Percentiles rank a stretch among this genome's conserved stretches.
Conservation (phyloP, 2,329 filamentous ascomycete genomes). For the Epichloe sp. region DNA sequence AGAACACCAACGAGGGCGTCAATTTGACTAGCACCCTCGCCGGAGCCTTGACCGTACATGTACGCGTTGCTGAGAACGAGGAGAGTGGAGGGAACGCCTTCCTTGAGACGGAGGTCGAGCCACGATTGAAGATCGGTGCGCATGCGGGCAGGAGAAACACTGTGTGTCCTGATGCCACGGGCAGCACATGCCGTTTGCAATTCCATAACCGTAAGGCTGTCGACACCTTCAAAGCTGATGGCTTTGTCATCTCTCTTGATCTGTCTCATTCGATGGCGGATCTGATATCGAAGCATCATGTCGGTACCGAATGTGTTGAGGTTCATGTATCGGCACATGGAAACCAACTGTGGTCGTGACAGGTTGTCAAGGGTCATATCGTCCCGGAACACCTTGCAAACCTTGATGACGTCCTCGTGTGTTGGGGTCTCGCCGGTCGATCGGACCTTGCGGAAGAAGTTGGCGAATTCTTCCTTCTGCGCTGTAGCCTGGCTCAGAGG, state of each 20-base stretch:
- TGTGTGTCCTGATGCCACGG: conserved; percentile 84
- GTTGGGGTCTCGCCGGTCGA: conserved; percentile 84
- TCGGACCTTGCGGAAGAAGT: conserved; percentile 94
- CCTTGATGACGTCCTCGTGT: conserved; percentile 86
- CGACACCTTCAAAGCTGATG: conserved; percentile 87
- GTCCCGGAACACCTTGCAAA: conserved; percentile 98
- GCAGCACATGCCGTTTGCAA: conserved; percentile 85
- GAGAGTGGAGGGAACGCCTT: conserved; percentile 91
- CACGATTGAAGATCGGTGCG: conserved; percentile 85
- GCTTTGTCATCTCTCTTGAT: conserved; percentile 97
- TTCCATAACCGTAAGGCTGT: conserved; percentile 83
- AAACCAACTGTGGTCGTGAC: conserved; percentile 87
- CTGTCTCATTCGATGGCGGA: conserved; percentile 95
- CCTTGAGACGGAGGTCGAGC: conserved; percentile 84
- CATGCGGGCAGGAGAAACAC: conserved; percentile 76
- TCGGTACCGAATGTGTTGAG: conserved; percentile 95
- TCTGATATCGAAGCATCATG: conserved; percentile 92
- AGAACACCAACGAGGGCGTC: conserved; percentile 86
- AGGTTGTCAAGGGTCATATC: conserved; percentile 95
- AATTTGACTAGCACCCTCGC: conserved; percentile 80
- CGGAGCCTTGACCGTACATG: conserved; percentile 84
- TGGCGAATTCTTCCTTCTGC: conserved; percentile 84
- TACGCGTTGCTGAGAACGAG: conserved; percentile 95
- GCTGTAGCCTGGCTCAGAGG: conserved; percentile 74
- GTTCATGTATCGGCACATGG: conserved; percentile 98